phyloP scores from a whole-genome alignment of 2,329 filamentous ascomycete genomes.

The Xylaria arbuscula region DNA sequence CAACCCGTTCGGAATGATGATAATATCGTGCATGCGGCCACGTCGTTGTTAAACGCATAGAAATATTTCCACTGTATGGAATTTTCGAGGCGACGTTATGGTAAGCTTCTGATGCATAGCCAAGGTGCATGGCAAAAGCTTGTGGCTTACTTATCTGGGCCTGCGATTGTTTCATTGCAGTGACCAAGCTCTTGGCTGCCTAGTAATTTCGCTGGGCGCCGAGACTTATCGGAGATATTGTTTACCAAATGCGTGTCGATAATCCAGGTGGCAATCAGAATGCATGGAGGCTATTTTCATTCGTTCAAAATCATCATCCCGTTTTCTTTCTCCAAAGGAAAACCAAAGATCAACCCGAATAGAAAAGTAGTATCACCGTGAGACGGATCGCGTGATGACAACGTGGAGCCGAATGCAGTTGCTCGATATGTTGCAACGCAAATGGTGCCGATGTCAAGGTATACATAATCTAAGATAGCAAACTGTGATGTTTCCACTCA shows the following conservation, averaged over 20 bases:
- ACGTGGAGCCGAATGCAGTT: constrained; percentile 19
- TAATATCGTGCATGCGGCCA: neutral
- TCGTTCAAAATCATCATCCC: neutral
- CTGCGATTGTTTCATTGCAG: constrained; percentile 30
- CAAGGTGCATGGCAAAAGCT: constrained; percentile 38
- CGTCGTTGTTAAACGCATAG: neutral
- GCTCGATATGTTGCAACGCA: constrained; percentile 28
- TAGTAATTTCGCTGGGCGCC: constrained; percentile 31
- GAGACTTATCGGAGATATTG: constrained; percentile 29
- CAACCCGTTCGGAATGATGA: neutral
- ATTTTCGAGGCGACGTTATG: constrained; percentile 31
- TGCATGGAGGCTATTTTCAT: neutral
- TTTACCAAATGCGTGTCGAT: constrained; percentile 3
- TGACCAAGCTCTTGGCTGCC: constrained; percentile 34
- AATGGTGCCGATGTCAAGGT: constrained; percentile 14
- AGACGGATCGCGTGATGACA: constrained; percentile 18
- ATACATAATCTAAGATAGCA: constrained; percentile 13
- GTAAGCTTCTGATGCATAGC: constrained; percentile 36
- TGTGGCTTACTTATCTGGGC: constrained; percentile 28
- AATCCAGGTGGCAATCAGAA: constrained; percentile 7
- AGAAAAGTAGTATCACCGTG: constrained; percentile 1
- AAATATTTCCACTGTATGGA: constrained; percentile 14
- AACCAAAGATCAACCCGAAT: neutral
- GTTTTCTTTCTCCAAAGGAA: neutral
- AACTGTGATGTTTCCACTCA: neutral